These are phyloP conservation scores for Pythium vanterpoolii DNA, from an alignment of 352 stramenopile genomes.

Conservation along the genomic window DNA sequence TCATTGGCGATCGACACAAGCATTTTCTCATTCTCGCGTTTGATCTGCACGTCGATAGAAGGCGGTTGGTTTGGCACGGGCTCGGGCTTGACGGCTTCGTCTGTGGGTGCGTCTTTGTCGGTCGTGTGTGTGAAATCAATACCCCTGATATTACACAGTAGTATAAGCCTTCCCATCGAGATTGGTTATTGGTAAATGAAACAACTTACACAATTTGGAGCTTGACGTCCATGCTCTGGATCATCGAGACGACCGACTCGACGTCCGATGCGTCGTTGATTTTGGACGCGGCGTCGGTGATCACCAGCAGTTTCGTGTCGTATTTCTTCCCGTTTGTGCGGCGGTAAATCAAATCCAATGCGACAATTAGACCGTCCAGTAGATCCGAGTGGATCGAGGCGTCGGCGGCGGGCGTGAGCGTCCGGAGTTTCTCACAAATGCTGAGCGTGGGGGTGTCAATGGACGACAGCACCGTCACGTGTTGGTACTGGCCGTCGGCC, in stretches of 20 bases:
- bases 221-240: conserved; percentile 74
- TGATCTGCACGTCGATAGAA: conserved; percentile 20
- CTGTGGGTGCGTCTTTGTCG: conserved; percentile 16
- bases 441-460: conserved; percentile 61
- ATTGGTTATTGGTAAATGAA: too few relatives aligned
- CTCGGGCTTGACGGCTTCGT: conserved; percentile 23
- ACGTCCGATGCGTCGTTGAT: conserved; percentile 65
- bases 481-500: conserved; percentile 47
- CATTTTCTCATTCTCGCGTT: conserved; percentile 84
- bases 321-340: conserved; percentile 79
- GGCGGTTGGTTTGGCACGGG: conserved; percentile 6
- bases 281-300: conserved; percentile 63
- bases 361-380: conserved; percentile 76
- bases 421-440: conserved; percentile 55
- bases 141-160: conserved; percentile 70
- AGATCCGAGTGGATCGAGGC: conserved; percentile 42
- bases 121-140: conserved; percentile 67
- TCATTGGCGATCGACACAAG: conserved; percentile 73
- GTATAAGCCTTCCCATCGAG: too few relatives aligned
- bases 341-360: conserved; percentile 74
- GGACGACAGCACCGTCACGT: conserved; percentile 56
- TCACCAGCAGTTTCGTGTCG: conserved; percentile 68
- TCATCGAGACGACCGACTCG: conserved; percentile 69
- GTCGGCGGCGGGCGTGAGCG: conserved; percentile 19
- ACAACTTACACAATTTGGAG: conserved; percentile 77